Evolutionary conservation across 495 filamentous ascomycete genomes (phyloP), one percentile per base, ranked within the genome.

Genomic region (Hyaloscypha hepaticicola): DNA sequence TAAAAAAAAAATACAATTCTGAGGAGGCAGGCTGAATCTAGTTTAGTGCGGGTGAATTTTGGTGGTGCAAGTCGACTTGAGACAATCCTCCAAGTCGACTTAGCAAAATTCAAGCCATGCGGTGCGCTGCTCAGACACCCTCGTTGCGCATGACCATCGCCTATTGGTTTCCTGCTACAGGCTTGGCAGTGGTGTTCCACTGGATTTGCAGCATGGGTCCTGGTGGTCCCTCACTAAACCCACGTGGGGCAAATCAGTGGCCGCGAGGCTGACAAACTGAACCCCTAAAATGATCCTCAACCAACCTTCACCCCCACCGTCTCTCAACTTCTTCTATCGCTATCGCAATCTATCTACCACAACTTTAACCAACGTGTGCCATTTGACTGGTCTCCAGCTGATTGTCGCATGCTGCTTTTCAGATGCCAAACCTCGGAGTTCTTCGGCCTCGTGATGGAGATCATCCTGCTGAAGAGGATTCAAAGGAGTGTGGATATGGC

Each of bases 201-300:
- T 7, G 49, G 41, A n/a, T 25, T 5, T 27, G 25, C 50, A 53
- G 22, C 50, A 21, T 55, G 27, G 12, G 24, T 12, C n/a, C n/a
- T n/a, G n/a, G n/a, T n/a, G n/a, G n/a, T n/a, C 38, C 12, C 34
- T 9, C 4, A 31, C 38, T 49, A 65, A n/a, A 49, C 57, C 49
- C 65, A 67, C 65, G 65, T 67, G 65, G 66, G 66, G 51, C 57
- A 38, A 60, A 63, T 63, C 60, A 63, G 38, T 67, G 61, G 61
- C 22, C 56, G 61, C 66, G 48, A 69, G 66, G 66, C 66, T 69
- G 62, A 45, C 16, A 16, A 16, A 45, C 11, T 45, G 0, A n/a
- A n/a, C n/a, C n/a, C n/a, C n/a, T n/a, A n/a, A n/a, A n/a, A n/a
- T n/a, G n/a, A n/a, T n/a, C n/a, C n/a, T n/a, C n/a, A n/a, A n/a